Evolutionary conservation across 805 yeast genomes (phyloP).

Genomic region (Lipomyces sp.): DNA sequence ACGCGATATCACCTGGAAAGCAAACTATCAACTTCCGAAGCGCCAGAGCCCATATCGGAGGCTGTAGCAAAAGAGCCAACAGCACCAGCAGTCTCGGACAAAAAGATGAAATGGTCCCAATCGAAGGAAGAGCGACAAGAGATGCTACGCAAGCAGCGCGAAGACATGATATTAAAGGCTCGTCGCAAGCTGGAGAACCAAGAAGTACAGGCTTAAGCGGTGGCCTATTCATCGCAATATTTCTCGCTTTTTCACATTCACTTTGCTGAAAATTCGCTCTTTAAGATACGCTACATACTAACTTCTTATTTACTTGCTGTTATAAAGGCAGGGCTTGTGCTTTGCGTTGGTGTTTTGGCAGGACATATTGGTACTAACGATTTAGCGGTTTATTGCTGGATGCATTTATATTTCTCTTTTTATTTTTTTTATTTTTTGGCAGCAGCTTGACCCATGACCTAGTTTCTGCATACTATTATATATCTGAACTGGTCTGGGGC

Average conservation of each 20-base stretch:
- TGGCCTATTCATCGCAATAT: too few species aligned
- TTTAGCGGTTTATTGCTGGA: too few species aligned
- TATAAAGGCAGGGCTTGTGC: background rate
- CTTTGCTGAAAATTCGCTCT: too few species aligned
- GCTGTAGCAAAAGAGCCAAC: background rate
- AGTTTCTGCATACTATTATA: too few species aligned
- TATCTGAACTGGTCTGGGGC: too few species aligned
- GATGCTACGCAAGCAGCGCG: conserved; percentile 48
- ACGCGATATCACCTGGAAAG: conserved; percentile 20
- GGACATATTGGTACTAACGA: too few species aligned
- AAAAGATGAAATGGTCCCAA: conserved; percentile 42
- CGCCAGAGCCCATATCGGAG: conserved; percentile 2
- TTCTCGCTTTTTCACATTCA: background rate
- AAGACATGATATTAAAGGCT: conserved; percentile 59
- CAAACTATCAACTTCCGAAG: conserved; percentile 15
- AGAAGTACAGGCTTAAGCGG: background rate
- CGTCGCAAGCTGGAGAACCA: conserved; percentile 49
- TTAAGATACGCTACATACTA: too few species aligned
- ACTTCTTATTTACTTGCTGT: too few species aligned
- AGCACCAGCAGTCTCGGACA: background rate
- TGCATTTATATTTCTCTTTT: background rate
- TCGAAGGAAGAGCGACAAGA: conserved; percentile 45
- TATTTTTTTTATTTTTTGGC: background rate
- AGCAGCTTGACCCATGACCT: background rate
- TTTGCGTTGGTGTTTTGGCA: too few species aligned